A percentile compares a stretch with the other conserved stretches of the same genome.
Evolutionary conservation across 1,284 basidiomycete species (phyloP).

Genomic region (Earliella scabrosa): DNA sequence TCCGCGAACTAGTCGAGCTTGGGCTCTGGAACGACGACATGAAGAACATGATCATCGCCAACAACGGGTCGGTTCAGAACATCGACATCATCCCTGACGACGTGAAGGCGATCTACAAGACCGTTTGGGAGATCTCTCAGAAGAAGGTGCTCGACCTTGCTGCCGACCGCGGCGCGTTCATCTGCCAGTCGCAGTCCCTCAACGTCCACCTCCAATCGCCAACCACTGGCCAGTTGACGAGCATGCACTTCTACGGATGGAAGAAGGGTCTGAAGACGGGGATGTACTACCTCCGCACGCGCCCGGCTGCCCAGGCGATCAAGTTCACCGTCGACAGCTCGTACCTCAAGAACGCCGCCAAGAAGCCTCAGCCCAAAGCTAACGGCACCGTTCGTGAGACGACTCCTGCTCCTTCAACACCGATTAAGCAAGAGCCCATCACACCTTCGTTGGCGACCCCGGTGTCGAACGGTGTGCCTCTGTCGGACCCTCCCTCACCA

Average conservation of each 20-base stretch:
- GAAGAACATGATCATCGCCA: slow-evolving; percentile 99
- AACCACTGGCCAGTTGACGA: slow-evolving; percentile 92
- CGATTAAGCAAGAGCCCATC: slow-evolving; percentile 32
- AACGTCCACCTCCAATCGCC: slow-evolving; percentile 95
- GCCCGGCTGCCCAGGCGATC: slow-evolving; percentile 94
- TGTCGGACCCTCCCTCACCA: slow-evolving; percentile 22
- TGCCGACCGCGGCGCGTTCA: slow-evolving; percentile 98
- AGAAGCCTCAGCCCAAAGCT: slow-evolving; percentile 47
- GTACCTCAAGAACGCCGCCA: slow-evolving; percentile 72
- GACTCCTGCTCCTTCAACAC: slow-evolving; percentile 28
- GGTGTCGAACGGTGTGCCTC: slow-evolving; percentile 10
- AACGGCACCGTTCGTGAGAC: slow-evolving; percentile 19
- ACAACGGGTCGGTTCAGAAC: slow-evolving; percentile 95
- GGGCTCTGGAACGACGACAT: slow-evolving; percentile 98
- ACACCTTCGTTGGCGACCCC: slow-evolving; percentile 27
- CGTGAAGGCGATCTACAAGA: slow-evolving; percentile 97
- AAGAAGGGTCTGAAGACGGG: slow-evolving; percentile 99
- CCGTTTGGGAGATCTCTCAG: slow-evolving; percentile 99
- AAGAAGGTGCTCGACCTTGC: slow-evolving; percentile 98
- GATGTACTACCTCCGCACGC: slow-evolving; percentile 96
- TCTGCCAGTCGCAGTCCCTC: slow-evolving; percentile 92
- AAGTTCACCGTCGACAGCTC: slow-evolving; percentile 96
- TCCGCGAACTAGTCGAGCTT: slow-evolving; percentile 95
- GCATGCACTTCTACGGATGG: slow-evolving; percentile 99
- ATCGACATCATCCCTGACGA: slow-evolving; percentile 87